Evolutionary conservation across 768 basidiomycete genomes (phyloP).

Genomic region (Russula brevipes): DNA sequence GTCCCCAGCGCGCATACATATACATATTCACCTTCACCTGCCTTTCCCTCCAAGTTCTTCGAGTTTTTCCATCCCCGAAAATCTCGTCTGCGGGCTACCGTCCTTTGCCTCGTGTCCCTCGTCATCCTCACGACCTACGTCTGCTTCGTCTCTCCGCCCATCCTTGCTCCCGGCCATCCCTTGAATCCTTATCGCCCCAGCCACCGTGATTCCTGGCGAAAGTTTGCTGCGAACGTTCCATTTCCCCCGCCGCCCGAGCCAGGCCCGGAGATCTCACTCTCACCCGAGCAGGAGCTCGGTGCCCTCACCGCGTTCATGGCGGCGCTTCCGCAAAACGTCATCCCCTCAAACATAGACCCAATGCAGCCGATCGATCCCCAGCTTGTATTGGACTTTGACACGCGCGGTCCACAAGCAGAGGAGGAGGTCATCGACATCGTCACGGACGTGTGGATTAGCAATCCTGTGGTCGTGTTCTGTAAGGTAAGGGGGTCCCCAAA

Average conservation of each 20-base stretch:
- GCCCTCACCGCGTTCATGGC: conserved; percentile 70
- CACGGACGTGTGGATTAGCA: conserved; percentile 61
- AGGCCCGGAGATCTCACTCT: conserved; percentile 44
- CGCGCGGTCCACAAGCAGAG: conserved; percentile 52
- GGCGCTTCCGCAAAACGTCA: conserved; percentile 67
- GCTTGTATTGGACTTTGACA: conserved; percentile 79
- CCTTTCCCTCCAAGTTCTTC: conserved; percentile 1
- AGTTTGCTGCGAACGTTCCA: conserved; percentile 6
- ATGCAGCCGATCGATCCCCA: conserved; percentile 65
- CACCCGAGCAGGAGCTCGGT: conserved; percentile 59
- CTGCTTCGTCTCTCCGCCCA: conserved; percentile 21
- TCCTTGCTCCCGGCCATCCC: neutral
- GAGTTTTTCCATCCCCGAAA: conserved; percentile 20
- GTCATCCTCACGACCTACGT: conserved; percentile 16
- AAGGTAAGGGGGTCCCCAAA: conserved; percentile 42
- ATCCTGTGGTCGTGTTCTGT: conserved; percentile 71
- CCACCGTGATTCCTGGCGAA: conserved; percentile 18
- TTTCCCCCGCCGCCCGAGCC: conserved; percentile 22
- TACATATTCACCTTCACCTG: neutral
- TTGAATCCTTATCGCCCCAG: neutral
- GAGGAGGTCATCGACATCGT: conserved; percentile 58
- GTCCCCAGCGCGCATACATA: neutral
- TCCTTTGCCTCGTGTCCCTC: conserved; percentile 23
- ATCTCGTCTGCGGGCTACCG: conserved; percentile 19
- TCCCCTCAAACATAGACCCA: conserved; percentile 64